These are phyloP conservation scores for Quercus suber DNA, from an alignment of 306 rosid species.

Conservation along the genomic window DNA sequence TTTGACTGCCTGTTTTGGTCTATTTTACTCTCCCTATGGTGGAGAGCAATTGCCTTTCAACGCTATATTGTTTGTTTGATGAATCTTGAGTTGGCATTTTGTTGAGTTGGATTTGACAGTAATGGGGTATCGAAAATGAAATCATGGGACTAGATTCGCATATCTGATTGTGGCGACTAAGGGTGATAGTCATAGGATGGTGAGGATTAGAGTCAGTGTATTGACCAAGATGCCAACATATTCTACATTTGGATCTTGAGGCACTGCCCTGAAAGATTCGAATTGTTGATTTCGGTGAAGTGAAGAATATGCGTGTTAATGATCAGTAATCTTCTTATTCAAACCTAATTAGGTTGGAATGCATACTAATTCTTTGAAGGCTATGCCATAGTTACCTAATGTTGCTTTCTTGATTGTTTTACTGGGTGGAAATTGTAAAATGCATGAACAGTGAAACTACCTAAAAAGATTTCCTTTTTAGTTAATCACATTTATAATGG, in stretches of 20 bases:
- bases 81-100: conserved; percentile 54
- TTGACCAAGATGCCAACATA: conserved; percentile 82
- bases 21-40: conserved; percentile 38
- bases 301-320: conserved; percentile 86
- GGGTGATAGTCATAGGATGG: conserved; percentile 93
- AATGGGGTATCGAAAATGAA: conserved; percentile 26
- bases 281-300: conserved; percentile 67
- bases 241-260: conserved; percentile 94
- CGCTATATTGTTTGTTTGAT: conserved; percentile 38
- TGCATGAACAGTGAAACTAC: neutral
- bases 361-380: too few species aligned
- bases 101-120: conserved; percentile 63
- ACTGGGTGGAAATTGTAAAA: conserved; percentile 80
- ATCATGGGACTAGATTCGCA: conserved; percentile 65
- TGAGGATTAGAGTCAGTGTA: conserved; percentile 89
- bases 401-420: conserved; percentile 7
- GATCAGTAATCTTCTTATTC: neutral
- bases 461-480: neutral
- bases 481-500: neutral
- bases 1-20: conserved; percentile 59
- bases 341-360: too few species aligned
- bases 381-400: too few species aligned
- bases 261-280: conserved; percentile 97
- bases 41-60: conserved; percentile 65
- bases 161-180: conserved; percentile 92